Evolutionary conservation across 2,329 filamentous ascomycete genomes (phyloP), one percentile per base, ranked within the genome.

Genomic region (Pseudodiploospora longispora): DNA sequence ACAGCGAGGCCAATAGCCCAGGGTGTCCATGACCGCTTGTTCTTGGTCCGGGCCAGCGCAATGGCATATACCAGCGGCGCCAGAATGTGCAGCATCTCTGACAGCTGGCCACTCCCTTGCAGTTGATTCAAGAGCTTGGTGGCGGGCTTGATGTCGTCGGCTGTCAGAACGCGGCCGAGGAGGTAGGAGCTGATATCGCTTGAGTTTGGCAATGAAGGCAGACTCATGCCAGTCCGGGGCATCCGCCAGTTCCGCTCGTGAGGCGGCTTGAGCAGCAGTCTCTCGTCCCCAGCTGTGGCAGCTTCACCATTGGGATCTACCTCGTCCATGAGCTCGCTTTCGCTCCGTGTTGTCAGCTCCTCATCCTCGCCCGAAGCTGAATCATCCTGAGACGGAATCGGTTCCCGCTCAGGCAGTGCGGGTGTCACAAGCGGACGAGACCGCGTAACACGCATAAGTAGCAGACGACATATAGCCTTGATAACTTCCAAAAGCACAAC

Each of bases 141-240:
- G 0, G 93, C 87, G 0, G 91, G 87, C 63, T 95, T 96, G 70
- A 98, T 93, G 60, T 97, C 93, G 66, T 98, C 93, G 6, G 93
- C 88, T 0, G 88, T 95, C 38, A 98, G 75, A 9, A 97, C 91
- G 52, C 94, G 90, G 31, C 85, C 83, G 27, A 95, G 79, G 4
- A 98, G 78, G 63, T 95, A 98, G 37, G 79, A 80, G 41, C 87
- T 87, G 47, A 96, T 90, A 55, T 95, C 87, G 42, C 82, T 77
- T 1, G 84, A 78, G 45, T 84, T 82, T 0, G 93, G 93, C 10
- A 98, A 72, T 38, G 81, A 84, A 1, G 93, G 91, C 38, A 98
- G 75, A 28, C 81, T 85, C 55, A 95, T 75, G 32, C 89, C 88
- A 0, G 93, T 98, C 47, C 93, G 76, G n/a, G 91, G 91, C 91